Evolutionary conservation across 768 basidiomycete species (phyloP), one percentile per base, ranked within the genome.

Genomic region (Paxillus rubicundulus): DNA sequence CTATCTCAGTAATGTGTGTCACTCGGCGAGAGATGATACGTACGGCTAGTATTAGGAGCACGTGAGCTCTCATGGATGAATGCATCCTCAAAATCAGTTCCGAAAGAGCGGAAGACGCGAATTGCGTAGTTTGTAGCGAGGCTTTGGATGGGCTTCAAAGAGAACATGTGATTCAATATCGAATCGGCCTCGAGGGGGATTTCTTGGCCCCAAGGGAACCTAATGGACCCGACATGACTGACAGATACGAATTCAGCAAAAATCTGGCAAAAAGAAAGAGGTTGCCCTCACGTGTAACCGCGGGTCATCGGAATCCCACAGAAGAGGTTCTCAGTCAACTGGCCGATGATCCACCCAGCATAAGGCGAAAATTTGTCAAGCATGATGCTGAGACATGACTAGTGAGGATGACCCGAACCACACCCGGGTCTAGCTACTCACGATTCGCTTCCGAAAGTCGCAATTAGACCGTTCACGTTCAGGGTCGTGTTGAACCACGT

Each of bases 111-210:
- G 32, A 59, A 50, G 9, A 4, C 17, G 17, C 49, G 50, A 16
- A 60, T 44, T 1, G 44, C 53, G 14, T 59, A 53, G 21, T 40
- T 58, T 20, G 50, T 44, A 17, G 37, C 36, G 21, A 60, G 49
- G 2, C 38, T 49, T 37, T 59, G 57, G 7, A 57, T 0, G 5
- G 52, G 53, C 21, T 56, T 33, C 16, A 4, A 5, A 24, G 60
- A 42, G 38, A 61, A 61, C 58, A 56, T 59, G 17, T 58, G 59
- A 44, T 41, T 45, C 44, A 55, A 46, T 21, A 51, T 28, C 1
- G 53, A 59, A 21, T 57, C 24, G 4, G 57, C 54, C 5, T 50
- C 8, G 24, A 54, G 36, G 9, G 12, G 34, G 27, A 59, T n/a
- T 13, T 39, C 40, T 45, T 58, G 37, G 21, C 54, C 49, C 43